phyloP scores from a whole-genome alignment of 305 asterid genomes.

The Withania somnifera region DNA sequence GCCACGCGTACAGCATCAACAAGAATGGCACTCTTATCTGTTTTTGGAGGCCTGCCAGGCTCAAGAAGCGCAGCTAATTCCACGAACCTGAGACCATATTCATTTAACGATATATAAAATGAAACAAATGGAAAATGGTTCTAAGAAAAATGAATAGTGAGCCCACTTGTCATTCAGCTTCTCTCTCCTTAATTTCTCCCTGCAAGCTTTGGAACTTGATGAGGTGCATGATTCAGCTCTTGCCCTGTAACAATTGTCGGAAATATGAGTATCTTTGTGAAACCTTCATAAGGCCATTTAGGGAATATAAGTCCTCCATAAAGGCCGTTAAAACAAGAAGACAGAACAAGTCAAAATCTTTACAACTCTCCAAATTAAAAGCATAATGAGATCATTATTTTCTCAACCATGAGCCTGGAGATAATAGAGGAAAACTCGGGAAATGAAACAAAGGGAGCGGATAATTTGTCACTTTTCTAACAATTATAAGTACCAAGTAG shows the following conservation, averaged over 20 bases:
- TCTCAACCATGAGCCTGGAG: neutral
- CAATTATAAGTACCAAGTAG: neutral
- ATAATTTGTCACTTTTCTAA: neutral
- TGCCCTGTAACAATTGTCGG: neutral
- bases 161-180: conserved; percentile 71
- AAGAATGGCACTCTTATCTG: conserved; percentile 79
- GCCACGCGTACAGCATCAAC: conserved; percentile 84
- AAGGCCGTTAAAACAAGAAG: neutral
- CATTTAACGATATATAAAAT: neutral
- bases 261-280: neutral
- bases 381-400: neutral
- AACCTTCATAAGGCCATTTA: neutral
- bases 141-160: neutral
- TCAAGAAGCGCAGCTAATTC: conserved; percentile 81
- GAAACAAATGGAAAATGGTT: conserved; percentile 3
- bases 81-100: conserved; percentile 38
- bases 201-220: conserved; percentile 18
- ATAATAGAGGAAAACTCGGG: neutral
- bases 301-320: neutral
- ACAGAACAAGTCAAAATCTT: neutral
- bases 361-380: neutral
- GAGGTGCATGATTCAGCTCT: conserved; percentile 8
- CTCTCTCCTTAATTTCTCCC: conserved; percentile 19
- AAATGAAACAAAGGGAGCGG: neutral
- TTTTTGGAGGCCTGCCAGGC: conserved; percentile 88